These are phyloP conservation scores for Colletotrichum trifolii DNA, from an alignment of 2,329 filamentous ascomycete species.

Conservation along the genomic window DNA sequence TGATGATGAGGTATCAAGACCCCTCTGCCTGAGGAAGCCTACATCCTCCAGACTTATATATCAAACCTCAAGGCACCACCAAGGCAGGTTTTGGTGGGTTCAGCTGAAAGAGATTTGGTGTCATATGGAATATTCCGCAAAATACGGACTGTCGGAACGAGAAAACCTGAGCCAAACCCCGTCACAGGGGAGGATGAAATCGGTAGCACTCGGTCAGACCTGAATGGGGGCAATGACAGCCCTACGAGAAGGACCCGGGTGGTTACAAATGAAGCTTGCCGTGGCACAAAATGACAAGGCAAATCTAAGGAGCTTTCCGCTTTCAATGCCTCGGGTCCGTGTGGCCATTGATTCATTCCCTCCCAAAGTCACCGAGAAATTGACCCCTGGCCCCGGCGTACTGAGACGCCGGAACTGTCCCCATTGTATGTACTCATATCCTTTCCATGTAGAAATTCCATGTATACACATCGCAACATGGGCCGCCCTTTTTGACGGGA, in stretches of 20 bases:
- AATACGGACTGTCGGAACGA: constrained; percentile 1
- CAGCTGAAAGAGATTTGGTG: background rate
- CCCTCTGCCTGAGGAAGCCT: constrained; percentile 23
- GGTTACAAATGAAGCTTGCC: background rate
- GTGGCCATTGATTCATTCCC: background rate
- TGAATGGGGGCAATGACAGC: constrained; percentile 13
- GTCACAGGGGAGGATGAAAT: background rate
- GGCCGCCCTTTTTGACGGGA: no score
- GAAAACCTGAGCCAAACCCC: background rate
- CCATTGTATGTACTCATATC: no score
- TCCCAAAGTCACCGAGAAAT: constrained; percentile 22
- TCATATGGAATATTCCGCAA: constrained; percentile 2
- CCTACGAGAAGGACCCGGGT: constrained; percentile 35
- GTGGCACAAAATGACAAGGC: background rate
- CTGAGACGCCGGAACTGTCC: no score
- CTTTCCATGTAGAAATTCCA: no score
- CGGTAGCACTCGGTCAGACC: constrained; percentile 9
- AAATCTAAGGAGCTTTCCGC: background rate
- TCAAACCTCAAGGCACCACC: background rate
- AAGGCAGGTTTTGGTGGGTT: background rate
- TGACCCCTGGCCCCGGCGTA: no score
- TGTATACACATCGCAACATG: no score
- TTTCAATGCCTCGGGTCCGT: constrained; percentile 5
- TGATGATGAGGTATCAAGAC: background rate
- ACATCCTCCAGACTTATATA: constrained; percentile 27